phyloP scores from a whole-genome alignment of 345 rosid genomes.

The Laguncularia racemosa region DNA sequence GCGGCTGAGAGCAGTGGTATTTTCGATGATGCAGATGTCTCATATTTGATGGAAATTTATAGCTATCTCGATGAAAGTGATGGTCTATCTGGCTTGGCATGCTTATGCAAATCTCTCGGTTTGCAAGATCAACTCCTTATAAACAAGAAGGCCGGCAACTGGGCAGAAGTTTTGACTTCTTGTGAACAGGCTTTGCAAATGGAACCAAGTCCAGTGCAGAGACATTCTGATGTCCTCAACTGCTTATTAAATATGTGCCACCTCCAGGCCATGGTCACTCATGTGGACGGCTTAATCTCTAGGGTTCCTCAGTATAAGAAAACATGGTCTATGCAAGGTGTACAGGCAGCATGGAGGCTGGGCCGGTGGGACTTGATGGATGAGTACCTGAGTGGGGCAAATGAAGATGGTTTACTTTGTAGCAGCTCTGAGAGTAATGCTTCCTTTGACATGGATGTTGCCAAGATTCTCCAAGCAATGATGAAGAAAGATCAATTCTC shows the following conservation, averaged over 20 bases:
- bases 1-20: slow-evolving; percentile 79
- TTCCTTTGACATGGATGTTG: slow-evolving; percentile 92
- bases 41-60: slow-evolving; percentile 90
- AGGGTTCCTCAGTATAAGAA: slow-evolving; percentile 83
- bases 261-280: slow-evolving; percentile 97
- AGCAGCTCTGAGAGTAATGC: slow-evolving; percentile 96
- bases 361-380: slow-evolving; percentile 97
- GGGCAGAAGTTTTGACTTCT: slow-evolving; percentile 90
- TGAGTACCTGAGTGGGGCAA: slow-evolving; percentile 86
- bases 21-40: slow-evolving; percentile 88
- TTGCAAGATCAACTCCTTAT: slow-evolving; percentile 84
- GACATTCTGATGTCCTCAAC: slow-evolving; percentile 92
- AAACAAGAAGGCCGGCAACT: slow-evolving; percentile 86
- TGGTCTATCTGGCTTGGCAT: slow-evolving; percentile 85
- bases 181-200: slow-evolving; percentile 97
- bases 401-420: slow-evolving; percentile 70
- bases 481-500: slow-evolving; percentile 80
- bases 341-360: slow-evolving; percentile 99
- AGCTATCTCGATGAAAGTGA: slow-evolving; percentile 93
- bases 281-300: slow-evolving; percentile 89
- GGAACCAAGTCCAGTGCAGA: slow-evolving; percentile 83
- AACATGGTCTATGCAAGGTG: slow-evolving; percentile 99
- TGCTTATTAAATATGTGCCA: slow-evolving; percentile 93
- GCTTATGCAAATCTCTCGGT: slow-evolving; percentile 73
- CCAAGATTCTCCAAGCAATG: slow-evolving; percentile 88